Evolutionary conservation across 768 basidiomycete species (phyloP).

Genomic region (Pleurotus citrinopileatus): DNA sequence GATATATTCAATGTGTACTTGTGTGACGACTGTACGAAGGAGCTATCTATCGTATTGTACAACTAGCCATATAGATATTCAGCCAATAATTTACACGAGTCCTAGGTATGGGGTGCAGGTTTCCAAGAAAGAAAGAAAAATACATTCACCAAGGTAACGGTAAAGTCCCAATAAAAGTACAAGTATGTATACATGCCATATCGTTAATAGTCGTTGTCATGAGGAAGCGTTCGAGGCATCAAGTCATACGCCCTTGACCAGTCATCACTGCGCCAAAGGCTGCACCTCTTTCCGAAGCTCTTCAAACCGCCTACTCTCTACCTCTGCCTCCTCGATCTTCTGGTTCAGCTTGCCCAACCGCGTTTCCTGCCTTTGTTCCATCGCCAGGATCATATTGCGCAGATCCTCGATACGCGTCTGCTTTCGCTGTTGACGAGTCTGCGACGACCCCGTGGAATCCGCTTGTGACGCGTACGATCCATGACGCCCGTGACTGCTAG

Average conservation of each 20-base stretch:
- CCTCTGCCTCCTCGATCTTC: conserved; percentile 58
- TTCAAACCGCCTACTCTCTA: conserved; percentile 55
- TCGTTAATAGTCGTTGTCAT: too few relatives aligned
- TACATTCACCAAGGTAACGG: too few relatives aligned
- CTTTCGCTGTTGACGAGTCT: conserved; percentile 34
- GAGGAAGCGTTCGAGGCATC: too few relatives aligned
- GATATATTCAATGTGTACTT: too few relatives aligned
- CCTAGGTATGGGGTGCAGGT: too few relatives aligned
- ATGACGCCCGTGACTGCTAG: conserved; percentile 16
- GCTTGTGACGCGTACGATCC: conserved; percentile 1
- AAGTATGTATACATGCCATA: too few relatives aligned
- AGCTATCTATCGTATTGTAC: conserved; percentile 1
- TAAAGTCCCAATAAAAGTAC: neutral
- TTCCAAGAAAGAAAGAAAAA: too few relatives aligned
- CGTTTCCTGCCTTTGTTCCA: conserved; percentile 67
- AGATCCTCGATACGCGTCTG: conserved; percentile 67
- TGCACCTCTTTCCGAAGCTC: conserved; percentile 37
- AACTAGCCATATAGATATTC: neutral
- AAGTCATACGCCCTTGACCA: too few relatives aligned
- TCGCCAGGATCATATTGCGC: conserved; percentile 65
- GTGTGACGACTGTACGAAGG: too few relatives aligned
- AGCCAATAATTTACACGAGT: too few relatives aligned
- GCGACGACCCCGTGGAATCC: neutral
- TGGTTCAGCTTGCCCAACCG: conserved; percentile 62
- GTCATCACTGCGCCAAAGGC: conserved; percentile 1